phyloP scores from a whole-genome alignment of 2,329 filamentous ascomycete species.

The Plenodomus tracheiphilus region DNA sequence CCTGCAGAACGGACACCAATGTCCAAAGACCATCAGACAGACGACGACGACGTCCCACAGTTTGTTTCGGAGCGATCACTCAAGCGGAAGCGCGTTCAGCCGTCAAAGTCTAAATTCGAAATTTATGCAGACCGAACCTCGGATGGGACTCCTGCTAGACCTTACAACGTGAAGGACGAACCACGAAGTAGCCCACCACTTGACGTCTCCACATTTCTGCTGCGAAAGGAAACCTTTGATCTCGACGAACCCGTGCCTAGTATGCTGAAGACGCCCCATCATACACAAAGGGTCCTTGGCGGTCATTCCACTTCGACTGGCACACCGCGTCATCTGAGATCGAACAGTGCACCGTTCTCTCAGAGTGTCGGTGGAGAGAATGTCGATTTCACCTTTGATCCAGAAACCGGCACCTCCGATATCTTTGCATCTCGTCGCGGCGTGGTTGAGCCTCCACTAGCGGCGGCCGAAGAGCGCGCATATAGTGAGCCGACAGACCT shows the following conservation, averaged over 20 bases:
- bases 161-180: constrained; percentile 48
- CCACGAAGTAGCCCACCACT: constrained; percentile 37
- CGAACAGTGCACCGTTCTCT: constrained; percentile 32
- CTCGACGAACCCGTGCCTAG: constrained; percentile 44
- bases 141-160: constrained; percentile 35
- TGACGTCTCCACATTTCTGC: constrained; percentile 12
- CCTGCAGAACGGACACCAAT: constrained; percentile 16
- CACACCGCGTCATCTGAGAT: constrained; percentile 29
- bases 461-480: constrained; percentile 19
- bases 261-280: constrained; percentile 37
- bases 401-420: not conserved
- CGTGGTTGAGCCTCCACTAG: not conserved
- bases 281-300: constrained; percentile 7
- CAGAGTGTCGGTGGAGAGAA: constrained; percentile 22
- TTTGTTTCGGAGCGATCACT: constrained; percentile 48
- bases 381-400: not conserved
- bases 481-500: constrained; percentile 23
- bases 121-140: constrained; percentile 26
- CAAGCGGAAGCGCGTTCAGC: constrained; percentile 46
- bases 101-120: constrained; percentile 15
- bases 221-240: constrained; percentile 49
- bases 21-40: constrained; percentile 9
- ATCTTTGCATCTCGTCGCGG: not conserved
- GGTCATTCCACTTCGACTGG: constrained; percentile 15
- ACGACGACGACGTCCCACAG: constrained; percentile 47